Percentiles rank a stretch among this genome's conserved stretches.
These are phyloP conservation scores for Clavaria fumosa DNA, from an alignment of 768 basidiomycete species.

Conservation along the genomic window DNA sequence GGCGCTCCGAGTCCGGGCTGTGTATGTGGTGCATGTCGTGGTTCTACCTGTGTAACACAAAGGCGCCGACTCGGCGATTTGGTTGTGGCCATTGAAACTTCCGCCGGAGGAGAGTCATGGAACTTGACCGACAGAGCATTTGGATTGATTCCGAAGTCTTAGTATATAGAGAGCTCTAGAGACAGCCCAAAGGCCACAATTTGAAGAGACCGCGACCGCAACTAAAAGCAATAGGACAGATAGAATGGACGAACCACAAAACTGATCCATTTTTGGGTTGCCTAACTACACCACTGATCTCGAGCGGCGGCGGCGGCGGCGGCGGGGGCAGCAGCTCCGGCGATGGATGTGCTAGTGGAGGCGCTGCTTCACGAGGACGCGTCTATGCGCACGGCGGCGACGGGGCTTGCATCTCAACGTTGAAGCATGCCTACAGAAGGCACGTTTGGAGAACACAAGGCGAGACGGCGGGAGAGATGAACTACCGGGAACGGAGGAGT, in stretches of 20 bases:
- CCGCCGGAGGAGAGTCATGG: too few species aligned
- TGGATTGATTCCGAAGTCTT: too few species aligned
- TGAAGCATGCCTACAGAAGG: conserved; percentile 48
- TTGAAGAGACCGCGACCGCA: conserved; percentile 55
- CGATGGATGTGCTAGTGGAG: conserved; percentile 46
- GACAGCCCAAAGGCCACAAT: conserved; percentile 39
- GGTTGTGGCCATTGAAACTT: too few species aligned
- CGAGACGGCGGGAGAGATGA: conserved; percentile 18
- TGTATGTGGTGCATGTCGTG: too few species aligned
- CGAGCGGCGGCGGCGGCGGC: too few species aligned
- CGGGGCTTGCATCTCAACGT: conserved; percentile 71
- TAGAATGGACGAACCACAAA: too few species aligned
- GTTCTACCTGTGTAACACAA: too few species aligned
- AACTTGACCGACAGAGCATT: too few species aligned
- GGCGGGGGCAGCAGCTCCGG: conserved; percentile 17
- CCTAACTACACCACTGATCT: conserved; percentile 20
- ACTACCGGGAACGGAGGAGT: conserved; percentile 21
- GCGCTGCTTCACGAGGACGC: conserved; percentile 55
- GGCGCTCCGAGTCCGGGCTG: too few species aligned
- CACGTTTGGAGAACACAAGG: conserved; percentile 30
- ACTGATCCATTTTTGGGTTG: conserved; percentile 34
- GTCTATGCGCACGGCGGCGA: conserved; percentile 59
- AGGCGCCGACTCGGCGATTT: too few species aligned
- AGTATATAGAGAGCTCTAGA: too few species aligned
- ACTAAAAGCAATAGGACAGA: conserved; percentile 58